A percentile compares a stretch with the other conserved stretches of the same genome.
Conservation (phyloP, 768 basidiomycete species). For the Lactarius indigo region DNA sequence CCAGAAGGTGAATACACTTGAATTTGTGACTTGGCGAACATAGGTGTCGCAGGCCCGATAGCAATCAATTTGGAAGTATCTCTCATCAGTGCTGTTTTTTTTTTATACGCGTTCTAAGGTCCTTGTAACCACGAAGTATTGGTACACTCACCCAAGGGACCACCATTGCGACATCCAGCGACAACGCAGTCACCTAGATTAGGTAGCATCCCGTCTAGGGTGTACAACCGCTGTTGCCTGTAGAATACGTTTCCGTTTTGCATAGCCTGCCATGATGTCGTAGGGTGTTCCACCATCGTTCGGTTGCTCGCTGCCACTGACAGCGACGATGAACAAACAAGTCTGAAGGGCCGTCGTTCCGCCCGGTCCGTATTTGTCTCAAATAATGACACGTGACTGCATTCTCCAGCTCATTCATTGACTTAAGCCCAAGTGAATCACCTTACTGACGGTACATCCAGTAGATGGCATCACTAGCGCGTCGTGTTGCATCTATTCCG, state of each 20-base stretch:
- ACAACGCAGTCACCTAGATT: slow-evolving; percentile 76
- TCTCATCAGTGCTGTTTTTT: slow-evolving; percentile 71
- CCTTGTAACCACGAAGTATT: not conserved
- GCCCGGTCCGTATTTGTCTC: not conserved
- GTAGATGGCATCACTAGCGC: slow-evolving; percentile 4
- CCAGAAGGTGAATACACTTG: slow-evolving; percentile 87
- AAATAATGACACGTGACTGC: not conserved
- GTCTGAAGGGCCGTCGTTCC: not conserved
- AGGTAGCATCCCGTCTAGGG: slow-evolving; percentile 72
- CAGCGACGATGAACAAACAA: not conserved
- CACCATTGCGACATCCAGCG: slow-evolving; percentile 81
- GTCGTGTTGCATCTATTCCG: not conserved
- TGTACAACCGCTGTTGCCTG: slow-evolving; percentile 78
- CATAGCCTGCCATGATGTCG: slow-evolving; percentile 88
- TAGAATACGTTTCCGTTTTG: slow-evolving; percentile 86
- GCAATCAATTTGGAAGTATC: slow-evolving; percentile 79
- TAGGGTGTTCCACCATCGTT: slow-evolving; percentile 63
- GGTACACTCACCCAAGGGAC: slow-evolving; percentile 69
- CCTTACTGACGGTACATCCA: not conserved
- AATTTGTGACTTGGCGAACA: slow-evolving; percentile 74
- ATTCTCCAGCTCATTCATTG: not conserved
- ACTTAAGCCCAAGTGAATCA: not conserved
- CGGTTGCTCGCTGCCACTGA: not conserved
- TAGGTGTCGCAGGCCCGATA: slow-evolving; percentile 53
- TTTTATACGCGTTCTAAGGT: not conserved